phyloP scores from a whole-genome alignment of 1,284 basidiomycete genomes.

The Cutaneotrichosporon mucoides region DNA sequence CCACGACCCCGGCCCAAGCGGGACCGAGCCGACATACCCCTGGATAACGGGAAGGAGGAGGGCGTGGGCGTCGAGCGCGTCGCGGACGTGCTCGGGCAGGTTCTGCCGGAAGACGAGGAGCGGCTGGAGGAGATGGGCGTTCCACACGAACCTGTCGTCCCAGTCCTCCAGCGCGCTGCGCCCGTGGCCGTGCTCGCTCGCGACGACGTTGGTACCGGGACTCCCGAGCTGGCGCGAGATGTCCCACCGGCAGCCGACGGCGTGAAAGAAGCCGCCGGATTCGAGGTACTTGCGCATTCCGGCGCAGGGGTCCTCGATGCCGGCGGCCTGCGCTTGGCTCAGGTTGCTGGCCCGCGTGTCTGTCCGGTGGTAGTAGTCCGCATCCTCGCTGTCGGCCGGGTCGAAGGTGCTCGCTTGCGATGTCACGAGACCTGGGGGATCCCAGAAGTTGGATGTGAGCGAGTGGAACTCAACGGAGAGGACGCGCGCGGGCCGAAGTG shows the following conservation, averaged over 20 bases:
- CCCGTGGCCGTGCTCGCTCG: slow-evolving; percentile 14
- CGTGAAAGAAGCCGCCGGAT: slow-evolving; percentile 90
- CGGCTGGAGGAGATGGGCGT: slow-evolving; percentile 40
- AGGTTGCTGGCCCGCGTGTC: background rate
- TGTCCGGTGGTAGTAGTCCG: background rate
- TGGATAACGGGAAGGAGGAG: slow-evolving; percentile 76
- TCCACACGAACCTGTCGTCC: slow-evolving; percentile 67
- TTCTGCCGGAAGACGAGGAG: slow-evolving; percentile 40
- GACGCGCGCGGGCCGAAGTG: slow-evolving; percentile 47
- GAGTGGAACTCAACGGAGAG: slow-evolving; percentile 52
- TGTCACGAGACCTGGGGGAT: slow-evolving; percentile 34
- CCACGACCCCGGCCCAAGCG: slow-evolving; percentile 68
- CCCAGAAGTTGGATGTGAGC: slow-evolving; percentile 49
- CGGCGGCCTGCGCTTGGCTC: slow-evolving; percentile 45
- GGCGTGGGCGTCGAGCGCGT: slow-evolving; percentile 42
- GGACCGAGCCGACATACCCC: slow-evolving; percentile 68
- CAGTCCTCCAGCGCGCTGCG: slow-evolving; percentile 54
- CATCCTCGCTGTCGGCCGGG: slow-evolving; percentile 19
- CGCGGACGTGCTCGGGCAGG: slow-evolving; percentile 49
- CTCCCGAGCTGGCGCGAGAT: slow-evolving; percentile 69
- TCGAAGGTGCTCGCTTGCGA: background rate
- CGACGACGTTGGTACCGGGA: slow-evolving; percentile 49
- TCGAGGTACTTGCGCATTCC: slow-evolving; percentile 88
- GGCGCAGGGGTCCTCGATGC: slow-evolving; percentile 80
- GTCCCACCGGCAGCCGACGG: slow-evolving; percentile 77